A percentile compares a stretch with the other conserved stretches of the same genome.
phyloP scores from a whole-genome alignment of 257 asterid genomes.

The Solanum ahanhuiri region DNA sequence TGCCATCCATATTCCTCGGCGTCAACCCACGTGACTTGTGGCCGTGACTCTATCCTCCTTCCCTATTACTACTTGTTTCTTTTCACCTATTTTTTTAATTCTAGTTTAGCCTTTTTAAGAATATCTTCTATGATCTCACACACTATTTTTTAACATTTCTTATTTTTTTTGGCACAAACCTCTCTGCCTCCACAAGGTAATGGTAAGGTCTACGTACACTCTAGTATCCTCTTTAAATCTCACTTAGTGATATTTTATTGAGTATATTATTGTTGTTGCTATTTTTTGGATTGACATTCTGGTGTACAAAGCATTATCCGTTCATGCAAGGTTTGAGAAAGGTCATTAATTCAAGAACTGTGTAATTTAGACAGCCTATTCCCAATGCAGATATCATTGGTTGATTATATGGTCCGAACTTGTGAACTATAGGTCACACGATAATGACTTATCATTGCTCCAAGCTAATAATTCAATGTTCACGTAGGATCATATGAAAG shows the following conservation, averaged over 20 bases:
- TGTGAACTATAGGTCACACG: neutral
- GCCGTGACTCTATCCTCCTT: slow-evolving; percentile 15
- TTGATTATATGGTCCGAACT: accelerated
- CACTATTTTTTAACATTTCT: neutral
- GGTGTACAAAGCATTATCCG: neutral
- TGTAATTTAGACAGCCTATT: neutral
- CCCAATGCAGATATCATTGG: accelerated
- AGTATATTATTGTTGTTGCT: too few relatives aligned
- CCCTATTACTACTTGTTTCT: neutral
- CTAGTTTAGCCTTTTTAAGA: neutral
- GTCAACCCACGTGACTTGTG: slow-evolving; percentile 61
- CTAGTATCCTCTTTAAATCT: too few relatives aligned
- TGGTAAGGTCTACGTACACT: too few relatives aligned
- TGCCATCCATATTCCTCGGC: slow-evolving; percentile 46
- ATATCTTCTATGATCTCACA: neutral
- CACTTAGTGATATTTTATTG: too few relatives aligned
- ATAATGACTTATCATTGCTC: neutral
- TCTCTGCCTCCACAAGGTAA: accelerated
- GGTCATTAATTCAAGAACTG: neutral
- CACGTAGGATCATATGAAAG: neutral
- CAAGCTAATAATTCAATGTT: neutral
- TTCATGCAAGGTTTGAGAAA: neutral
- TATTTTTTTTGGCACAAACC: too few relatives aligned
- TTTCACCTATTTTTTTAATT: neutral
- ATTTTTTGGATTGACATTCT: neutral